phyloP scores from a whole-genome alignment of 164 flowering plant species.

The Magnolia sinica region DNA sequence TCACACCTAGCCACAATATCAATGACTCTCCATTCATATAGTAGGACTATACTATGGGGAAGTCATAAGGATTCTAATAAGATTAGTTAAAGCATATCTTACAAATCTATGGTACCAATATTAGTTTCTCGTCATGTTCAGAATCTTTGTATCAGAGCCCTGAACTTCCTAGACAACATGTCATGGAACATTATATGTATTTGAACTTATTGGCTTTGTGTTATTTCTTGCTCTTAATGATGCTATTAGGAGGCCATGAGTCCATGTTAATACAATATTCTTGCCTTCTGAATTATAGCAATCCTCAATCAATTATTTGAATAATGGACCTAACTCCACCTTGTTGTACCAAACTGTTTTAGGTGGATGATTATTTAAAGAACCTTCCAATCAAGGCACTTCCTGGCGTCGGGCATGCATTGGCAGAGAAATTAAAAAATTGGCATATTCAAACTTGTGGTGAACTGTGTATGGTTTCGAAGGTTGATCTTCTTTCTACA shows the following conservation, averaged over 20 bases:
- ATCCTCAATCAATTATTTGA: not conserved
- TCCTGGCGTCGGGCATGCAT: constrained; percentile 85
- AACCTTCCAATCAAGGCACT: constrained; percentile 78
- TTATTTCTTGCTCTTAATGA: not conserved
- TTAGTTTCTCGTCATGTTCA: too few relatives aligned
- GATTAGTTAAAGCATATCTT: too few relatives aligned
- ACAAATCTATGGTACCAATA: too few relatives aligned
- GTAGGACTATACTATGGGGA: too few relatives aligned
- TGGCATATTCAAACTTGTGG: constrained; percentile 65
- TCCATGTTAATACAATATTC: not conserved
- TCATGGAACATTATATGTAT: too few relatives aligned
- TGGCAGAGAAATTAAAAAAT: constrained; percentile 71
- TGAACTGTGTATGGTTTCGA: constrained; percentile 64
- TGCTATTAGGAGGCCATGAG: not conserved
- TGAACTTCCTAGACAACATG: too few relatives aligned
- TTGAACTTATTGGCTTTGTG: not conserved
- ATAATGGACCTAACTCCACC: not conserved
- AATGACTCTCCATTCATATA: too few relatives aligned
- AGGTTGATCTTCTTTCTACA: constrained; percentile 38
- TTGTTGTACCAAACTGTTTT: constrained; percentile 6
- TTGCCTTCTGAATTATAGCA: not conserved
- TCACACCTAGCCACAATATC: too few relatives aligned
- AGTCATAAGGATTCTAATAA: too few relatives aligned
- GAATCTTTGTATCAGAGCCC: too few relatives aligned
- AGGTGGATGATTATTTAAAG: constrained; percentile 71